These are phyloP conservation scores for Puccinia triticina DNA, from an alignment of 1,284 basidiomycete genomes.

Conservation along the genomic window DNA sequence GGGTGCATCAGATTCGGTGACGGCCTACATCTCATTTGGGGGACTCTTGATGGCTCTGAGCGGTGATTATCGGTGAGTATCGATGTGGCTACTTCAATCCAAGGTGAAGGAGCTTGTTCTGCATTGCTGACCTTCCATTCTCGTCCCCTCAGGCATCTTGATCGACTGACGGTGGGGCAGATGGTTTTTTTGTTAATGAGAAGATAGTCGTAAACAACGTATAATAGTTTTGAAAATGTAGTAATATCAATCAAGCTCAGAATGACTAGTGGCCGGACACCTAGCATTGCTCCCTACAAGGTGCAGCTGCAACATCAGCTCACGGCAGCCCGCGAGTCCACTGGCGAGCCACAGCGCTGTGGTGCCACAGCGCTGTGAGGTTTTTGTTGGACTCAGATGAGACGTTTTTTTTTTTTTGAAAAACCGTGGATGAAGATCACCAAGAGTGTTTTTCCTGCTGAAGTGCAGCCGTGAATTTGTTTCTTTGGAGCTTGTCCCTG, in stretches of 20 bases:
- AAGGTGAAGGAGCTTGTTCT: not conserved
- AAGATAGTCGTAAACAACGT: not conserved
- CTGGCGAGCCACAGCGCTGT: too few relatives aligned
- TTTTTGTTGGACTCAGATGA: too few relatives aligned
- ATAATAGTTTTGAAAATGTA: not conserved
- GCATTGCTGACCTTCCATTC: too few relatives aligned
- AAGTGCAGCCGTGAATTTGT: too few relatives aligned
- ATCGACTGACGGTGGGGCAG: slow-evolving; percentile 45
- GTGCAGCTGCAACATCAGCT: too few relatives aligned
- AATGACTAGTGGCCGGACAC: not conserved
- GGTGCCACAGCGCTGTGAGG: too few relatives aligned
- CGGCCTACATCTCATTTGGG: slow-evolving; percentile 92
- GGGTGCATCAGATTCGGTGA: slow-evolving; percentile 60
- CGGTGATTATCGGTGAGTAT: slow-evolving; percentile 72
- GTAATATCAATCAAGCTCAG: not conserved
- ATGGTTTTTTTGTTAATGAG: slow-evolving; percentile 44
- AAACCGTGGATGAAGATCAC: too few relatives aligned
- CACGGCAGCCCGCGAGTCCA: too few relatives aligned
- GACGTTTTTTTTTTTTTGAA: too few relatives aligned
- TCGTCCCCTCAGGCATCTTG: slow-evolving; percentile 26
- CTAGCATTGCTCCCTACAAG: too few relatives aligned
- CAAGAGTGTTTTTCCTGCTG: too few relatives aligned
- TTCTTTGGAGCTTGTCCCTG: too few relatives aligned
- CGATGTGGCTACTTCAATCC: not conserved
- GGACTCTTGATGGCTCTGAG: slow-evolving; percentile 94